Base-by-base conservation (phyloP, 345 rosid genomes). In the Anastatica hierochuntica region DNA sequence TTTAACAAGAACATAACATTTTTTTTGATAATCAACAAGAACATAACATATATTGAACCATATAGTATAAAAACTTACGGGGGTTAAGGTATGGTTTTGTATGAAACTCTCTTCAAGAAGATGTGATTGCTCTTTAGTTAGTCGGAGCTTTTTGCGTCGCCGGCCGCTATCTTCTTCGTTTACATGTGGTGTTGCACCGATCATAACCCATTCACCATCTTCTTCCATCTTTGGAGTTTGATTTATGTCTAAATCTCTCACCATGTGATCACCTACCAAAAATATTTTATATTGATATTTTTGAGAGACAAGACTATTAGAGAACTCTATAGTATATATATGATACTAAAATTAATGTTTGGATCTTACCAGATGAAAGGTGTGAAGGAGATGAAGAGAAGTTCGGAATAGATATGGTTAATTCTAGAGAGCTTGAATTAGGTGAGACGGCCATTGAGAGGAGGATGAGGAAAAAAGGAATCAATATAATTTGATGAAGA, bases 361-460 rank as follows among this genome's bases (percentile, higher is more conserved):
- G 47, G 53, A 65, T 58, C 59, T 58, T 74, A 80, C 88, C 86
- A 36, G 81, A 68, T 35, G 53, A 58, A 42, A 50, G 60, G 41
- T 10, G 36, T 57, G 84, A 64, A 54, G 74, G 69, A 7, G 85
- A 72, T 12, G 82, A 64, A 63, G 84, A 71, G 80, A 81, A 83
- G 51, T 85, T 88, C 2, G 94, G 85, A 42, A 74, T 79, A 14
- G 94, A 79, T 23, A 90, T 83, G 36, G 94, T 80, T 73, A 90
- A 74, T 51, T 90, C 95, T 73, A 90, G 72, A 39, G 64, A 58
- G 53, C 54, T 36, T 66, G 59, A 58, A 49, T 57, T 65, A 42
- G 58, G 47, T 66, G 70, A 58, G 41, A 43, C 9, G 58, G 53
- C 64, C 70, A 66, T 66, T 3, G 36, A 31, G 64, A 44, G 20